phyloP scores from a whole-genome alignment of 495 filamentous ascomycete genomes.

The Penicillium cinerascens region DNA sequence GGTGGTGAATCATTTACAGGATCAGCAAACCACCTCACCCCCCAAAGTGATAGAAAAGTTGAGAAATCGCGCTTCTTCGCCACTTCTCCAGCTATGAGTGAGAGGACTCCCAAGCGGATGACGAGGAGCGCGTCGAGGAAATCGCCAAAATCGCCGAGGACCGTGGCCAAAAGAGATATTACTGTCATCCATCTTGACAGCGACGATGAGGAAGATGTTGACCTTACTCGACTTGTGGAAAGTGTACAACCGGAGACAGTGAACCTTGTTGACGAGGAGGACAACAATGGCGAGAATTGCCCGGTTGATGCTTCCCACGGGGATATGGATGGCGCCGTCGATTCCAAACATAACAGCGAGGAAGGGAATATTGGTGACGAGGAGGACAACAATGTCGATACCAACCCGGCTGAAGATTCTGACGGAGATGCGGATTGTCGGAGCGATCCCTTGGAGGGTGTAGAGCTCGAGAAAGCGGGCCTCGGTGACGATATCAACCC shows the following conservation, averaged over 20 bases:
- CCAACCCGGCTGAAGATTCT: too few relatives aligned
- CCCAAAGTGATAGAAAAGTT: not conserved
- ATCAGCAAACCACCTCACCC: not conserved
- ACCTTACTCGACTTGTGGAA: not conserved
- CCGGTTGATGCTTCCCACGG: not conserved
- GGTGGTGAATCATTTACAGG: not conserved
- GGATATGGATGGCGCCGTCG: not conserved
- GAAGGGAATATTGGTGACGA: not conserved
- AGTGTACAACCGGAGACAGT: not conserved
- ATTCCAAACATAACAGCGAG: not conserved
- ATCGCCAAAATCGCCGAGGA: not conserved
- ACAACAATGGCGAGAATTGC: not conserved
- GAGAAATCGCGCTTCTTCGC: not conserved
- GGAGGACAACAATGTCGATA: not conserved
- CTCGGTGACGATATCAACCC: not conserved
- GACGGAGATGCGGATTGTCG: too few relatives aligned
- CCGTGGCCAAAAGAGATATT: slow-evolving; percentile 2
- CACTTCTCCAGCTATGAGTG: not conserved
- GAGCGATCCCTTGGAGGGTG: too few relatives aligned
- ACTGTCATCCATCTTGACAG: slow-evolving; percentile 8
- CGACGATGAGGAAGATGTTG: slow-evolving; percentile 4
- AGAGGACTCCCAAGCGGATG: too few relatives aligned
- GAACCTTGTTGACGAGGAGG: not conserved
- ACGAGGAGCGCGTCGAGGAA: too few relatives aligned
- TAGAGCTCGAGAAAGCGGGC: not conserved